phyloP scores from a whole-genome alignment of 2,329 filamentous ascomycete genomes.

The Teratosphaeria destructans region DNA sequence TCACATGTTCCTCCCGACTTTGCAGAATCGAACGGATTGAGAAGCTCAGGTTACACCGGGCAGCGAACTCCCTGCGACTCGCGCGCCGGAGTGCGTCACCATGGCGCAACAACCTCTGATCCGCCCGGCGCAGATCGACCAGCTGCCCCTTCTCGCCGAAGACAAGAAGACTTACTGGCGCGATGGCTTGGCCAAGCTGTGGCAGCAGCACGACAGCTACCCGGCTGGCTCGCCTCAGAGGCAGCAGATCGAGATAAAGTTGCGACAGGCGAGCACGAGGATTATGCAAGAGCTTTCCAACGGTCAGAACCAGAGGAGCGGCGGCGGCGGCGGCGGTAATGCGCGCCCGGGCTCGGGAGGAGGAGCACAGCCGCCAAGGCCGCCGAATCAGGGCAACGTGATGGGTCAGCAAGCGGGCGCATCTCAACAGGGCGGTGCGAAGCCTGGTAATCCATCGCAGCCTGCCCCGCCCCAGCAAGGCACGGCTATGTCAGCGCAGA shows the following conservation, averaged over 20 bases:
- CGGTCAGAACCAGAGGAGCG: conserved; percentile 11
- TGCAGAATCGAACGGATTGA: neutral
- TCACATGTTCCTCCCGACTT: neutral
- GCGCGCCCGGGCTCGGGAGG: conserved; percentile 11
- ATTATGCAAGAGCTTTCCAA: conserved; percentile 29
- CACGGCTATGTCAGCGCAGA: neutral
- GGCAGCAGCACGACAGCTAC: conserved; percentile 41
- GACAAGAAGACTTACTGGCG: conserved; percentile 47
- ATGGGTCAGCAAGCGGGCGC: neutral
- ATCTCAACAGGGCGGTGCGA: neutral
- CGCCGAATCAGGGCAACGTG: conserved; percentile 3
- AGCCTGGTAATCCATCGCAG: neutral
- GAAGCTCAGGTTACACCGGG: neutral
- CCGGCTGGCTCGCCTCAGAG: conserved; percentile 39
- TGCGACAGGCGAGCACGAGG: conserved; percentile 35
- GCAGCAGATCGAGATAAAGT: conserved; percentile 43
- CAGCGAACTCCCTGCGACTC: neutral
- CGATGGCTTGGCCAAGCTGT: conserved; percentile 43
- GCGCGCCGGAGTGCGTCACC: neutral
- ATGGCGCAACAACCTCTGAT: conserved; percentile 24
- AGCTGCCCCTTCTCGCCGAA: conserved; percentile 43
- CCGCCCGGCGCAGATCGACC: conserved; percentile 43
- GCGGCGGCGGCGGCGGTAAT: conserved; percentile 3
- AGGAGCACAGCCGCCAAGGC: conserved; percentile 6
- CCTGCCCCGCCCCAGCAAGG: neutral